phyloP scores from a whole-genome alignment of 768 basidiomycete species.

The Holtermanniella nyarrowii region DNA sequence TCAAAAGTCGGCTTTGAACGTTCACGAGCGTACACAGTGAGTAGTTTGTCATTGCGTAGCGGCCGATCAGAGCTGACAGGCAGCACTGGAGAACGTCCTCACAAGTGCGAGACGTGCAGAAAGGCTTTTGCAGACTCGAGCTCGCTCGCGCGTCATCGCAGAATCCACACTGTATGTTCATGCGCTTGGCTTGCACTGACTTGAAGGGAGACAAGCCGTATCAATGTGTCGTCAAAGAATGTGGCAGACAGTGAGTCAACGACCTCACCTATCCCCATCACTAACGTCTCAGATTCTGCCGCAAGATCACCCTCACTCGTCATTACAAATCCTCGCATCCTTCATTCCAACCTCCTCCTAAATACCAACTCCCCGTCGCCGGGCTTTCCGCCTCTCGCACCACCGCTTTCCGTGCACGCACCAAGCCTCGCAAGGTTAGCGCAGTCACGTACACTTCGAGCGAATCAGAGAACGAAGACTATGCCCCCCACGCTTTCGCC shows the following conservation, averaged over 20 bases:
- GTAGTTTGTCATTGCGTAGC: conserved; percentile 4
- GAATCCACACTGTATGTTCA: conserved; percentile 26
- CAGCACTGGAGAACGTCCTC: conserved; percentile 42
- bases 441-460: conserved; percentile 10
- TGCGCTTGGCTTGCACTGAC: conserved; percentile 1
- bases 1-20: conserved; percentile 36
- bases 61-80: neutral
- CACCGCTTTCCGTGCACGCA: conserved; percentile 5
- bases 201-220: conserved; percentile 43
- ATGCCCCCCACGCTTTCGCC: conserved; percentile 33
- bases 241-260: conserved; percentile 29
- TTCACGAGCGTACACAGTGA: conserved; percentile 40
- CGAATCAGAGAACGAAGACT: too few species aligned
- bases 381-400: conserved; percentile 5
- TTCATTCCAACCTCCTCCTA: conserved; percentile 18
- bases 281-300: conserved; percentile 29
- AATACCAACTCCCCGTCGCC: conserved; percentile 3
- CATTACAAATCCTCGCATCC: conserved; percentile 41
- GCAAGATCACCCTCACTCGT: conserved; percentile 43
- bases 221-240: conserved; percentile 28
- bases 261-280: neutral
- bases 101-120: conserved; percentile 38
- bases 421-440: conserved; percentile 14
- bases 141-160: conserved; percentile 41
- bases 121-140: conserved; percentile 42